phyloP scores from a whole-genome alignment of 2,329 filamentous ascomycete genomes.

The Ascochyta fabae region DNA sequence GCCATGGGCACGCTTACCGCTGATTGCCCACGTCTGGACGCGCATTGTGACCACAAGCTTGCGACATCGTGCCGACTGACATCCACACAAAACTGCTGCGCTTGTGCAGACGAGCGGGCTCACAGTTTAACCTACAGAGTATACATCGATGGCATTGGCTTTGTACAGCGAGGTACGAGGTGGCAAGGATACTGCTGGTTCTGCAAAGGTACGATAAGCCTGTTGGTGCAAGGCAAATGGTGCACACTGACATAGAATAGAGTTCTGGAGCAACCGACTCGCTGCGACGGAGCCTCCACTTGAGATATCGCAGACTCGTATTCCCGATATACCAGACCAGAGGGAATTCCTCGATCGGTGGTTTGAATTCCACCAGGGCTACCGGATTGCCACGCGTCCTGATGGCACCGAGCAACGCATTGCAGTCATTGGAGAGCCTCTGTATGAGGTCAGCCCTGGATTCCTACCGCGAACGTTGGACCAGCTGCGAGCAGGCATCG shows the following conservation, averaged over 20 bases:
- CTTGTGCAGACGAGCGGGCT: slow-evolving; percentile 49
- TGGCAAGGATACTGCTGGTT: slow-evolving; percentile 62
- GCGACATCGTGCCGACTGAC: slow-evolving; percentile 52
- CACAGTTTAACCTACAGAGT: slow-evolving; percentile 54
- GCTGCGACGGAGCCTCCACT: slow-evolving; percentile 51
- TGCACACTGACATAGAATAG: slow-evolving; percentile 32
- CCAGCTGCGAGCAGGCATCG: slow-evolving; percentile 47
- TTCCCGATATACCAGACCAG: slow-evolving; percentile 57
- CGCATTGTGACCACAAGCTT: slow-evolving; percentile 52
- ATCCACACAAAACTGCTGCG: slow-evolving; percentile 50
- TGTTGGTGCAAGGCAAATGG: background rate
- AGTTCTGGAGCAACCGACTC: slow-evolving; percentile 58
- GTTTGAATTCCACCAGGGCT: slow-evolving; percentile 59
- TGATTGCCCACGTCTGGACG: slow-evolving; percentile 43
- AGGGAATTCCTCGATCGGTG: slow-evolving; percentile 54
- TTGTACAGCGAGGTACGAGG: slow-evolving; percentile 55
- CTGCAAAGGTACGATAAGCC: slow-evolving; percentile 49
- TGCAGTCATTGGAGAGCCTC: slow-evolving; percentile 56
- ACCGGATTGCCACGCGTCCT: slow-evolving; percentile 47
- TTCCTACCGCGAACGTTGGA: slow-evolving; percentile 55
- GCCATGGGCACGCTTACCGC: slow-evolving; percentile 52
- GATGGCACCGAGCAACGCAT: slow-evolving; percentile 55
- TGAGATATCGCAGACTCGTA: slow-evolving; percentile 52
- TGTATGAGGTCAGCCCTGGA: slow-evolving; percentile 55
- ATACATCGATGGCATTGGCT: slow-evolving; percentile 60